Conservation (phyloP, 2,329 filamentous ascomycete genomes). For the Fusarium compactum region DNA sequence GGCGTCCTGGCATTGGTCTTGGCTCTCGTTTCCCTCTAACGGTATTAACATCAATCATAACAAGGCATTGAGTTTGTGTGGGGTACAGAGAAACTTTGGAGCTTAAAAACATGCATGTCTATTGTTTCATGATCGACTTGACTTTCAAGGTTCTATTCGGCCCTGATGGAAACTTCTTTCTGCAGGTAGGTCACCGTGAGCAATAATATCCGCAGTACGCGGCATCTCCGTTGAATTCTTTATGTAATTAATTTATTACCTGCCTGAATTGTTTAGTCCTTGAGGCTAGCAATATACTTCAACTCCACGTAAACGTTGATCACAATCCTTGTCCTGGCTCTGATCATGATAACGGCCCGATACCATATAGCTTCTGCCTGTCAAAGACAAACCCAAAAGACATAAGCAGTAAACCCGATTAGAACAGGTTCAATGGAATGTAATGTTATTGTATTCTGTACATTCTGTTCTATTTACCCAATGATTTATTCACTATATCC, state of each 20-base stretch:
- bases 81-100: neutral
- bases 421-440: neutral
- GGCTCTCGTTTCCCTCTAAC: slow-evolving; percentile 4
- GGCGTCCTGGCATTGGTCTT: slow-evolving; percentile 30
- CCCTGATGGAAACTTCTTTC: neutral
- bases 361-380: neutral
- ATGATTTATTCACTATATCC: slow-evolving; percentile 5
- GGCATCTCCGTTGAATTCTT: slow-evolving; percentile 4
- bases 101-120: neutral
- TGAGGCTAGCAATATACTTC: neutral
- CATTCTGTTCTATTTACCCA: neutral
- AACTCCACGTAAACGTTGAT: slow-evolving; percentile 16
- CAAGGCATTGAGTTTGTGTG: slow-evolving; percentile 4
- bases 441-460: neutral
- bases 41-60: neutral
- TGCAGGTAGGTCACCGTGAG: slow-evolving; percentile 4
- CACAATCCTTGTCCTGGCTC: slow-evolving; percentile 21
- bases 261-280: slow-evolving; percentile 14
- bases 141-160: neutral
- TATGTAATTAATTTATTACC: slow-evolving; percentile 9
- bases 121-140: neutral
- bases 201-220: neutral
- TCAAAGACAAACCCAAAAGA: neutral
- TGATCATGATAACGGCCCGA: slow-evolving; percentile 18
- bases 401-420: neutral